Percentiles rank a stretch among this genome's conserved stretches.
These are phyloP conservation scores for Aspergillus pseudoviridinutans DNA, from an alignment of 2,329 filamentous ascomycete species.

Conservation along the genomic window DNA sequence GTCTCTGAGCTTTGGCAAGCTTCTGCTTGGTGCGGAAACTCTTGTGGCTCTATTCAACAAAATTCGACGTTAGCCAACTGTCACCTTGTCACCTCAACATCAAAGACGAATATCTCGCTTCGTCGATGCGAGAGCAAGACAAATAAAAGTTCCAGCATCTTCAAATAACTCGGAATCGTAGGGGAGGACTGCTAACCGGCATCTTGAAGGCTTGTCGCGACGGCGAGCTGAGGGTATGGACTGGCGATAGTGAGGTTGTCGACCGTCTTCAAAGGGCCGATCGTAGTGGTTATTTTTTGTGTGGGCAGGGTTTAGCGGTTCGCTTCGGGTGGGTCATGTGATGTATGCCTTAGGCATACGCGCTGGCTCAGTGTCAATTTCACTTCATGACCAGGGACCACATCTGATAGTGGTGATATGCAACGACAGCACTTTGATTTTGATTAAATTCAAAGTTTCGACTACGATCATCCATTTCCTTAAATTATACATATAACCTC, in stretches of 20 bases:
- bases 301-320: constrained; percentile 39
- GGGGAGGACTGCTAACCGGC: constrained; percentile 44
- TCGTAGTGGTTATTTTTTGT: constrained; percentile 35
- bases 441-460: background rate
- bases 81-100: background rate
- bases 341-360: constrained; percentile 20
- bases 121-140: background rate
- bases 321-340: constrained; percentile 37
- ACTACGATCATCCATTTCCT: too few relatives aligned
- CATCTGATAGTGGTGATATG: background rate
- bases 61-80: constrained; percentile 9
- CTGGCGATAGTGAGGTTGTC: constrained; percentile 31
- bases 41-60: constrained; percentile 79
- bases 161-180: background rate
- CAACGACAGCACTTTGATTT: background rate
- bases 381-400: background rate
- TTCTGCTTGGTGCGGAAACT: constrained; percentile 99
- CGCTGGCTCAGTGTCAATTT: background rate
- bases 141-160: background rate
- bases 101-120: background rate
- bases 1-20: constrained; percentile 99
- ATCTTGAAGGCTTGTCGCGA: constrained; percentile 50
- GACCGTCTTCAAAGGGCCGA: constrained; percentile 26
- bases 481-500: background rate
- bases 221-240: constrained; percentile 37